Evolutionary conservation across 2,329 filamentous ascomycete species (phyloP).

Genomic region (Fusarium sp.): DNA sequence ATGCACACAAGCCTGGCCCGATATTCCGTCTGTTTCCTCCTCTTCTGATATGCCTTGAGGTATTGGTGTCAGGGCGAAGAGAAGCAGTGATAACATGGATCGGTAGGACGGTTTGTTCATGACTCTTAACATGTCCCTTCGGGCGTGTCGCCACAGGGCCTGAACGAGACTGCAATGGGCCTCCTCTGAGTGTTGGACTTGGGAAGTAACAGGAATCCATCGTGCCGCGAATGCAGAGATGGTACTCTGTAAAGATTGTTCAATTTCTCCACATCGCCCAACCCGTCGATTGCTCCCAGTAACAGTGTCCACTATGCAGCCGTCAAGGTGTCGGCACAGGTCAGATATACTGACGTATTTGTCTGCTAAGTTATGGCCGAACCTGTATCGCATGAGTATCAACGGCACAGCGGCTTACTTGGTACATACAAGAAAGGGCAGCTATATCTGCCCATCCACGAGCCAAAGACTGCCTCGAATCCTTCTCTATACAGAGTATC

Average conservation of each 20-base stretch:
- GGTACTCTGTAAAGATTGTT: conserved; percentile 48
- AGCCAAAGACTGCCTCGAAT: conserved; percentile 60
- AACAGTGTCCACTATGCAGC: conserved; percentile 52
- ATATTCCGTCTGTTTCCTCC: conserved; percentile 58
- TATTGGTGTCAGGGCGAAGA: conserved; percentile 59
- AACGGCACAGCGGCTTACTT: neutral
- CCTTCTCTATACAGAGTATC: conserved; percentile 53
- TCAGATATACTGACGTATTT: conserved; percentile 53
- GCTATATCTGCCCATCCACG: conserved; percentile 59
- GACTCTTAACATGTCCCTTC: conserved; percentile 57
- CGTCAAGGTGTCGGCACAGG: conserved; percentile 53
- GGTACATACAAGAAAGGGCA: conserved; percentile 58
- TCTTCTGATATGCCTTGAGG: conserved; percentile 58
- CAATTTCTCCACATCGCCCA: conserved; percentile 40
- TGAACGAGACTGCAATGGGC: conserved; percentile 40
- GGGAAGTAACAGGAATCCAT: conserved; percentile 50
- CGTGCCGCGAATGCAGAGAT: conserved; percentile 50
- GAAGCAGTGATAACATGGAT: conserved; percentile 57
- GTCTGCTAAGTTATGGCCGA: conserved; percentile 46
- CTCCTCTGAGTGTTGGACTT: neutral
- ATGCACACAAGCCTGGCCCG: conserved; percentile 58
- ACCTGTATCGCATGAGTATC: conserved; percentile 33
- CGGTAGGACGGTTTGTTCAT: conserved; percentile 60
- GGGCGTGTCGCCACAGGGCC: conserved; percentile 54
- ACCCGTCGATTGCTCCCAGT: conserved; percentile 1